Conservation (phyloP, 768 basidiomycete species). For the Suillus spraguei region DNA sequence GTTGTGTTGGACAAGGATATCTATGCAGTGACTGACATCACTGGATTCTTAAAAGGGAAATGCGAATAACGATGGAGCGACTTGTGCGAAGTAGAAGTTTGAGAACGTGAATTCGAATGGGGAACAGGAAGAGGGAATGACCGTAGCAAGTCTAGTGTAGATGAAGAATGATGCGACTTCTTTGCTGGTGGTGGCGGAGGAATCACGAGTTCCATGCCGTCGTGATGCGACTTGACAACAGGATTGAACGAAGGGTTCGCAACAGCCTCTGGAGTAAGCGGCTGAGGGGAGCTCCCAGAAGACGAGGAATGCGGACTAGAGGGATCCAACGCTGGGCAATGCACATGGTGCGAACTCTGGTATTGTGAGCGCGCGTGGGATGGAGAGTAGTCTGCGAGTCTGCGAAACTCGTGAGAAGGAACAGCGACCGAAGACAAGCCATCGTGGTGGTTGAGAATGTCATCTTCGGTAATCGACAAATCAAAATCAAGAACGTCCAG, state of each 20-base stretch:
- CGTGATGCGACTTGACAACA: conserved; percentile 31
- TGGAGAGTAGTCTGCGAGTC: conserved; percentile 23
- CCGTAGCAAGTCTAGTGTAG: conserved; percentile 46
- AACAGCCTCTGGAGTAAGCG: conserved; percentile 32
- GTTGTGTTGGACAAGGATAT: neutral
- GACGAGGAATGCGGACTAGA: conserved; percentile 42
- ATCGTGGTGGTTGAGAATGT: conserved; percentile 53
- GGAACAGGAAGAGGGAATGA: conserved; percentile 51
- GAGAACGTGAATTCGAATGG: conserved; percentile 22
- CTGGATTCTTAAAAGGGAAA: conserved; percentile 19
- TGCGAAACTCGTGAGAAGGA: conserved; percentile 30
- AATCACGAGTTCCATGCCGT: conserved; percentile 26
- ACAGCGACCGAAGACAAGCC: conserved; percentile 32
- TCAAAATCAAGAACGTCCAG: conserved; percentile 80
- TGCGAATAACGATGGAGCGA: conserved; percentile 31
- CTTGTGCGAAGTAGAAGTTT: conserved; percentile 24
- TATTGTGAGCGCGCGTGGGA: conserved; percentile 23
- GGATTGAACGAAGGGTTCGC: conserved; percentile 23
- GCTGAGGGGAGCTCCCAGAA: conserved; percentile 36
- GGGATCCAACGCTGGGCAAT: conserved; percentile 47
- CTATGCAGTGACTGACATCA: conserved; percentile 30
- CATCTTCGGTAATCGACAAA: conserved; percentile 63
- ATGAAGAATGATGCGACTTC: conserved; percentile 25
- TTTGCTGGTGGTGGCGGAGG: conserved; percentile 27
- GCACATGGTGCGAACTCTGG: conserved; percentile 20